Conservation (phyloP, 2,329 filamentous ascomycete genomes). For the Dactylella cylindrospora region DNA sequence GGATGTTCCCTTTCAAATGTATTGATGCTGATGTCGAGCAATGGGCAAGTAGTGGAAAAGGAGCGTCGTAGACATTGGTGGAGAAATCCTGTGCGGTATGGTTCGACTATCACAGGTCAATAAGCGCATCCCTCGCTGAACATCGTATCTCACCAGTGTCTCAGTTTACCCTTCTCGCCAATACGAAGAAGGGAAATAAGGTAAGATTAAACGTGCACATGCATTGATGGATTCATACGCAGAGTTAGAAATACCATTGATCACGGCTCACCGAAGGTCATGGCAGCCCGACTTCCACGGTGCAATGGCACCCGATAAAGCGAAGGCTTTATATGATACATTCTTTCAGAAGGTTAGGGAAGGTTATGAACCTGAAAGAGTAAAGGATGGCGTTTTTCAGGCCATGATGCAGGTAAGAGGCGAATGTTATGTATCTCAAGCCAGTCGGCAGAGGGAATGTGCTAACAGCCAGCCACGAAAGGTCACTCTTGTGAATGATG, state of each 20-base stretch:
- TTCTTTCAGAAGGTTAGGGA: conserved; percentile 77
- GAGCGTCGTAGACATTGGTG: conserved; percentile 81
- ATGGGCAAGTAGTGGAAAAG: conserved; percentile 79
- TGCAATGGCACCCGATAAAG: conserved; percentile 75
- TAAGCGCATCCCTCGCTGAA: too few relatives aligned
- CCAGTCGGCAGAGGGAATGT: background rate
- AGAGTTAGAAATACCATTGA: too few relatives aligned
- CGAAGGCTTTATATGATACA: conserved; percentile 76
- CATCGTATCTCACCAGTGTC: conserved; percentile 65
- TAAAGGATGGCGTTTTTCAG: conserved; percentile 95
- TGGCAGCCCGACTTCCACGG: conserved; percentile 85
- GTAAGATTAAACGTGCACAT: conserved; percentile 6
- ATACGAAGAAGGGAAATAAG: conserved; percentile 88
- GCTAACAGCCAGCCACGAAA: conserved; percentile 1
- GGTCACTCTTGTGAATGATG: conserved; percentile 40
- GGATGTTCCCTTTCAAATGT: conserved; percentile 25
- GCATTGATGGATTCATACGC: background rate
- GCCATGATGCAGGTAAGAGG: conserved; percentile 97
- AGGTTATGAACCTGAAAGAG: conserved; percentile 70
- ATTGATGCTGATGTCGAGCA: background rate
- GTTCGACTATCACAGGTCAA: too few relatives aligned
- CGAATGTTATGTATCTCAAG: background rate
- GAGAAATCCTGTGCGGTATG: conserved; percentile 91
- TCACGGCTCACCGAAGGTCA: background rate
- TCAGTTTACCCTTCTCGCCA: conserved; percentile 90